Base-by-base conservation (phyloP, 2,329 filamentous ascomycete genomes). In the Trichoderma citrinoviride region DNA sequence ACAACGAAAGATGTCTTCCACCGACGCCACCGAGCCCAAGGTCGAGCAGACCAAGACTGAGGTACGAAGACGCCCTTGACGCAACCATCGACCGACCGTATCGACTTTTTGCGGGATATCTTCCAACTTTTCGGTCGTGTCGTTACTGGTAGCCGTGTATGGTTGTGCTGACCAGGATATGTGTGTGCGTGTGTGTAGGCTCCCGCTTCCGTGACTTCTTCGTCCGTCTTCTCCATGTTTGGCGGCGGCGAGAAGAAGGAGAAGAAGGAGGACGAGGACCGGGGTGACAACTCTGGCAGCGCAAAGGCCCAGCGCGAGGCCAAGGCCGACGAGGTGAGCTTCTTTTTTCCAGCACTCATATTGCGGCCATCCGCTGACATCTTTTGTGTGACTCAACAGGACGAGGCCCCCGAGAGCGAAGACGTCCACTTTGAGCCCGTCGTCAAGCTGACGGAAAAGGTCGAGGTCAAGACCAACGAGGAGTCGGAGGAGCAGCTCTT, bases 361-460 rank as follows among this genome's bases (percentile, higher is more conserved):
- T 19, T 8, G 17, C 8, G 10, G 12, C 8, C 7, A 12, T 33
- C 29, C 29, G 29, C 33, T 37, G 33, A 37, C 12, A 37, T 4
- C 10, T 10, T 33, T 33, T 33, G 2, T 14, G 0, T 14, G 33
- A 10, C 14, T 56, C 53, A 71, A 67, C 70, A 95, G 71, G 88
- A 97, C 44, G 90, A 93, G 70, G 86, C 88, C 66, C 90, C 90
- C 72, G 92, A 96, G 78, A 94, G 92, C 71, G 91, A 92, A 72
- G 94, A 98, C 71, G 91, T 97, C 68, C 91, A 98, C 82, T 99
- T 98, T 82, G 92, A 97, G 83, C 95, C 95, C 70, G 93, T 99
- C 72, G 91, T 97, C 75, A 93, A 89, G 81, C 85, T 99, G 76
- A 98, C 94, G 68, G 92, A 99, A 84, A 95, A 96, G 83, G 90